phyloP scores from a whole-genome alignment of 140 eudicot genomes.

The Erigeron philadelphicus region DNA sequence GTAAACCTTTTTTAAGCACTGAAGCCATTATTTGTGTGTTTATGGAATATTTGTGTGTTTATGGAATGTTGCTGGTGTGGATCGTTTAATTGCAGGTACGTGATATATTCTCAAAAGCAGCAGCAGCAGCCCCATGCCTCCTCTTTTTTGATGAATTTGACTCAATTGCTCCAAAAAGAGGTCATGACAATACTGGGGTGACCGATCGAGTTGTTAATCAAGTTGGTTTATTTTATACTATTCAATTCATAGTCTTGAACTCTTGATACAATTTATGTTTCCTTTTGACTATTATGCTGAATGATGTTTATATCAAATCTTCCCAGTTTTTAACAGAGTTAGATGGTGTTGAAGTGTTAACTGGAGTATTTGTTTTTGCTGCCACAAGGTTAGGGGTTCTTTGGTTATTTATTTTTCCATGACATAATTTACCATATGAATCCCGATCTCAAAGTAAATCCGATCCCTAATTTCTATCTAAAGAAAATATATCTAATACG shows the following conservation, averaged over 20 bases:
- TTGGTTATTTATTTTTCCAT: not conserved
- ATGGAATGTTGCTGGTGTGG: constrained; percentile 15
- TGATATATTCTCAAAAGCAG: constrained; percentile 92
- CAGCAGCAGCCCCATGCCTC: constrained; percentile 96
- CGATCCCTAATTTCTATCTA: too few species aligned
- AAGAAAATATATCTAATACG: too few species aligned
- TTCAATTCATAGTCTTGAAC: not conserved
- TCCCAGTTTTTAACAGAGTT: constrained; percentile 82
- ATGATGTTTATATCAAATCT: constrained; percentile 15
- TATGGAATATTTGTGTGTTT: too few species aligned
- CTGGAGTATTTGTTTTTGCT: constrained; percentile 97
- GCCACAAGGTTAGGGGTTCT: constrained; percentile 67
- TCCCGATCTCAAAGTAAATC: too few species aligned
- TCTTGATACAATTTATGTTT: constrained; percentile 2
- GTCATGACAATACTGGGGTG: constrained; percentile 96
- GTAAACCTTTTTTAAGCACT: too few species aligned
- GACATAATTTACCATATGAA: too few species aligned
- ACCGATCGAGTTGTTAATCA: constrained; percentile 96
- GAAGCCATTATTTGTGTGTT: not conserved
- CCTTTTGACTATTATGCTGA: constrained; percentile 15
- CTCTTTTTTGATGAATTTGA: constrained; percentile 97
- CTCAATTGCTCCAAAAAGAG: constrained; percentile 97
- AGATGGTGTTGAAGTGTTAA: constrained; percentile 92
- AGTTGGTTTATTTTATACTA: constrained; percentile 36
- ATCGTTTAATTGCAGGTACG: constrained; percentile 58